Percentiles rank a stretch among this genome's conserved stretches.
phyloP scores from a whole-genome alignment of 768 basidiomycete genomes.

The Lyophyllum semitale region DNA sequence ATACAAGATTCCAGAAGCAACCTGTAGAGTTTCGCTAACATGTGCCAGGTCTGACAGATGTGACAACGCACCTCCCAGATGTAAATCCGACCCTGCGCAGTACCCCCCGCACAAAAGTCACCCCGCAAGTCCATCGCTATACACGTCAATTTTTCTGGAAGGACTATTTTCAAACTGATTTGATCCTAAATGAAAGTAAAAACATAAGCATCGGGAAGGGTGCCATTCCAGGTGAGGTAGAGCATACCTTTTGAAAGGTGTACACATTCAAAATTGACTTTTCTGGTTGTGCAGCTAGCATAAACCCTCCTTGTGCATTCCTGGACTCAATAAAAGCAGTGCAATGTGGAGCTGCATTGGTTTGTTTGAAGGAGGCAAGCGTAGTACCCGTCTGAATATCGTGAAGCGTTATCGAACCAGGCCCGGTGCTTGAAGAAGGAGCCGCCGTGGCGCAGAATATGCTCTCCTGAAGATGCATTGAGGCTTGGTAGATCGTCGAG shows the following conservation, averaged over 20 bases:
- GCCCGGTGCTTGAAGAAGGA: slow-evolving; percentile 43
- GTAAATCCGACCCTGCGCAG: slow-evolving; percentile 85
- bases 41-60: background rate
- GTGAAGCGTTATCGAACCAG: slow-evolving; percentile 73
- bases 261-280: slow-evolving; percentile 91
- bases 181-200: slow-evolving; percentile 67
- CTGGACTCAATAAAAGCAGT: slow-evolving; percentile 69
- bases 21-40: slow-evolving; percentile 42
- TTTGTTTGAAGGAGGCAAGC: slow-evolving; percentile 89
- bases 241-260: slow-evolving; percentile 84
- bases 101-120: slow-evolving; percentile 84
- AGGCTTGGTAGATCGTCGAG: background rate
- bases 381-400: slow-evolving; percentile 78
- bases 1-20: slow-evolving; percentile 91
- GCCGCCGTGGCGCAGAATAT: slow-evolving; percentile 66
- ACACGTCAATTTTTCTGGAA: slow-evolving; percentile 88
- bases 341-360: slow-evolving; percentile 62
- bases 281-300: slow-evolving; percentile 84
- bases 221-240: slow-evolving; percentile 12
- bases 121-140: slow-evolving; percentile 75
- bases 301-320: slow-evolving; percentile 77
- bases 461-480: slow-evolving; percentile 70
- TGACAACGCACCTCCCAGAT: slow-evolving; percentile 85
- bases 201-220: background rate
- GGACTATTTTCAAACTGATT: slow-evolving; percentile 78